Percentiles rank a stretch among this genome's conserved stretches.
Evolutionary conservation across 169 alveolate genomes (phyloP).

Genomic region (Cryptosporidium xiaoi): DNA sequence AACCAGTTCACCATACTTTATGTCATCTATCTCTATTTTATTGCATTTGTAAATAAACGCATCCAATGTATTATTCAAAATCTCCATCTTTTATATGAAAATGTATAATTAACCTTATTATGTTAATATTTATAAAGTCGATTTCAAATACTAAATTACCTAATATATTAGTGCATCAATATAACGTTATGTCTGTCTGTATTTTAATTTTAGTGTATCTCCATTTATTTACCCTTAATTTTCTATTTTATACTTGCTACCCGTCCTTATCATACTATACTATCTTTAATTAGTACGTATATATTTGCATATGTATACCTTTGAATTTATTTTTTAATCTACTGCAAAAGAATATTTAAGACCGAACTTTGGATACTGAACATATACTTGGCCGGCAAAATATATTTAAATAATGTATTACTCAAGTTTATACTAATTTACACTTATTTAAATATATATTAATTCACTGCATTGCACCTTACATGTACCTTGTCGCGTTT

Average conservation of each 20-base stretch:
- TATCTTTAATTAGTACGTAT: neutral
- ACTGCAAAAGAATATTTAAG: no score
- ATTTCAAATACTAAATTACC: neutral
- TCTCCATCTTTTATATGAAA: slow-evolving; percentile 26
- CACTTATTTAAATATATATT: neutral
- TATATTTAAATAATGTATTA: no score
- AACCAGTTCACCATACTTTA: slow-evolving; percentile 65
- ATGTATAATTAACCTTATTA: neutral
- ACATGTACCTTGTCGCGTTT: no score
- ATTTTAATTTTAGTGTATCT: no score
- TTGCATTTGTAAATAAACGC: slow-evolving; percentile 18
- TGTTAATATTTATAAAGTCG: neutral
- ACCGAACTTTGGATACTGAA: no score
- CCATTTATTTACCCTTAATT: no score
- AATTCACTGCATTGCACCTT: no score
- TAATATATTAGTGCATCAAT: no score
- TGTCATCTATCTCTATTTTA: slow-evolving; percentile 29
- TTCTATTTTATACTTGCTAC: neutral
- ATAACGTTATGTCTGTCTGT: no score
- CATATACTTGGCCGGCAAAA: no score
- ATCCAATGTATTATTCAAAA: slow-evolving; percentile 30
- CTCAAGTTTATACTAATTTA: neutral
- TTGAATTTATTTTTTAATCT: no score
- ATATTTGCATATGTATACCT: neutral
- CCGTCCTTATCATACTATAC: neutral